A percentile compares a stretch with the other conserved stretches of the same genome.
Evolutionary conservation across 106 monocot species (phyloP).

Genomic region (Gastrodia elata): DNA sequence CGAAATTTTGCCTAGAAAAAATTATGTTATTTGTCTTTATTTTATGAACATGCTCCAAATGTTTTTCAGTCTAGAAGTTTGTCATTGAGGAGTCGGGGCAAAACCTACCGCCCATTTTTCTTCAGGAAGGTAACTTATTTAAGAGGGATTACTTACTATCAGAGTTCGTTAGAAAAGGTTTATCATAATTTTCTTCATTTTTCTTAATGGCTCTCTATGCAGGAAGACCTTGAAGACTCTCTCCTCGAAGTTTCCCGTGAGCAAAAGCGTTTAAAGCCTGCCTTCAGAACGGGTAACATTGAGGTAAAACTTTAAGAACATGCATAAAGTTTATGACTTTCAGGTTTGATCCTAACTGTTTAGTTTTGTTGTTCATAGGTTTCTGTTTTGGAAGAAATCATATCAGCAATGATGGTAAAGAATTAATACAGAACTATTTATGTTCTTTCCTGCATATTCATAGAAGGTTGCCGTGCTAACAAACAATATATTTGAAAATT

Average conservation of each 20-base stretch:
- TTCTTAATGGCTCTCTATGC: too few species aligned
- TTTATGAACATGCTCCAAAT: neutral
- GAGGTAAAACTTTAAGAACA: conserved; percentile 33
- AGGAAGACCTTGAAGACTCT: conserved; percentile 91
- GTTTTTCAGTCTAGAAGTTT: conserved; percentile 71
- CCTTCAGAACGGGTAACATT: conserved; percentile 54
- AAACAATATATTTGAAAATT: conserved; percentile 3
- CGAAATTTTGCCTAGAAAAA: neutral
- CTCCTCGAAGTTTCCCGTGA: conserved; percentile 48
- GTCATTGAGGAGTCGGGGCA: conserved; percentile 58
- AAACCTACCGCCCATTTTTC: conserved; percentile 80
- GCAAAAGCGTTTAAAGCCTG: conserved; percentile 55
- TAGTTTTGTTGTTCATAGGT: conserved; percentile 24
- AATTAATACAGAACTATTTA: too few species aligned
- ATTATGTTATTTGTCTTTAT: neutral
- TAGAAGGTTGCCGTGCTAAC: neutral
- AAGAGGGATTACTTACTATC: neutral
- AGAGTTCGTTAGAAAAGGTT: neutral
- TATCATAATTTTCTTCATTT: neutral
- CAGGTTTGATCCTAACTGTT: neutral
- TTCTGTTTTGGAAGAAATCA: conserved; percentile 61
- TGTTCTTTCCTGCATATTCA: too few species aligned
- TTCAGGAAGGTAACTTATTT: conserved; percentile 99
- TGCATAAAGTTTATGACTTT: neutral
- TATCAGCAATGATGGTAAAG: conserved; percentile 57